Evolutionary conservation across 2,329 filamentous ascomycete species (phyloP), one percentile per base, ranked within the genome.

Genomic region (Chaetomium olivaceum): DNA sequence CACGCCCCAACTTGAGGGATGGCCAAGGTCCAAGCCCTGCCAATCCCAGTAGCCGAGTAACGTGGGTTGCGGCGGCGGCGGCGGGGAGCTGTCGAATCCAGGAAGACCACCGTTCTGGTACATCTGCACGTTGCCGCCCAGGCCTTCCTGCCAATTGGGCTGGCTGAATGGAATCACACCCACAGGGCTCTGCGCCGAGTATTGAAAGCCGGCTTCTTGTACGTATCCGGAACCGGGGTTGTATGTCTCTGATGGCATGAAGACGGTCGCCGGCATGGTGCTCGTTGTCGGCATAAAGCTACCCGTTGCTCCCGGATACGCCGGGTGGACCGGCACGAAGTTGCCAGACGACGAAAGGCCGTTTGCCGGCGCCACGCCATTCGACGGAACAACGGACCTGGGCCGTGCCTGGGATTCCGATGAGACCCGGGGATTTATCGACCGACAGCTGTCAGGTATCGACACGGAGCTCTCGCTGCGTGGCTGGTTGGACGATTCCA

Each of bases 31-130:
- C 4, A 71, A 68, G 1, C 5, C 43, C 29, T 69, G 52, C 68
- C 69, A 72, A 21, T 71, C 67, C 71, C 71, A 73, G 33, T 65
- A 68, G 6, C 67, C 55, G 27, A 73, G 63, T 4, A 70, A 50
- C 8, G 60, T 36, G 12, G 69, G 69, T 27, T 60, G 52, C 5
- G 39, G 39, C 8, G 60, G 43, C 7, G 69, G 69, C 27, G 61
- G 52, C 9, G 48, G 33, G 9, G 33, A 39, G 52, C 60, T 55
- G 48, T 67, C 55, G 27, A 69, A 65, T 11, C 19, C 60, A 14
- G 51, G 21, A 4, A 64, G 39, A 36, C 63, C 60, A 57, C 43
- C 43, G 1, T 51, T 61, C 25, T 68, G 66, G 29, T 65, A 58
- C 19, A 62, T 14, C 12, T 61, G 33, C 50, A 66, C 16, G 11